A percentile compares a stretch with the other conserved stretches of the same genome.
These are phyloP conservation scores for Oryza meridionalis DNA, from an alignment of 176 grass and related monocot species.

Conservation along the genomic window DNA sequence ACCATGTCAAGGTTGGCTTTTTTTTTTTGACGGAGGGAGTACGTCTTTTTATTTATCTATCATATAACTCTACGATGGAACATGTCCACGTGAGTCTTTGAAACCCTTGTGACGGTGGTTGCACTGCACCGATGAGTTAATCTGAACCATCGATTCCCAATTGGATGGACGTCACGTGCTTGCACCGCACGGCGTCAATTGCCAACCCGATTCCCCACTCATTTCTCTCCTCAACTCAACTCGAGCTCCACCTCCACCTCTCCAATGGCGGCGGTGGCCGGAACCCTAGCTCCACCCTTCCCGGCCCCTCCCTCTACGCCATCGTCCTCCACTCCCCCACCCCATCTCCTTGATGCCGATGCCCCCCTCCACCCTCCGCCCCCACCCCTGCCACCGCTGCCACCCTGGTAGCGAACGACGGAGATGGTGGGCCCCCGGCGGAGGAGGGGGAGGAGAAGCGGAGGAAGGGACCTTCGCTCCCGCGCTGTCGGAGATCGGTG, in stretches of 20 bases:
- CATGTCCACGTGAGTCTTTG: too few relatives aligned
- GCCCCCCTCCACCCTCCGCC: background rate
- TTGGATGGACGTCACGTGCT: background rate
- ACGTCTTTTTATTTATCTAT: too few relatives aligned
- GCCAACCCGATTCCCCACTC: background rate
- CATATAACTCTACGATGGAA: too few relatives aligned
- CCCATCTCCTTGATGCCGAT: background rate
- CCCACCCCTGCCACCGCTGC: too few relatives aligned
- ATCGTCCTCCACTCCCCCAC: background rate
- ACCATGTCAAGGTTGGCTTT: too few relatives aligned
- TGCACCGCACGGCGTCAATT: background rate
- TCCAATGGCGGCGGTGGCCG: slow-evolving; percentile 39
- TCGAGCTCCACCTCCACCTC: background rate
- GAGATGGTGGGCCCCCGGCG: slow-evolving; percentile 25
- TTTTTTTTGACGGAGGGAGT: too few relatives aligned
- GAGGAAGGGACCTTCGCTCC: background rate
- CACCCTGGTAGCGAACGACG: background rate
- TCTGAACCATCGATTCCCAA: background rate
- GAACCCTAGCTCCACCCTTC: slow-evolving; percentile 26
- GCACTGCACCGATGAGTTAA: background rate
- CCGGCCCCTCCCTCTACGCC: background rate
- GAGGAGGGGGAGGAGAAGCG: slow-evolving; percentile 17
- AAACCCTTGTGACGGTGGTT: too few relatives aligned
- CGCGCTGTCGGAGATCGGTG: slow-evolving; percentile 47
- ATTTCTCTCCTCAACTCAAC: background rate